Conservation (phyloP, 257 asterid genomes). For the Datura wrightii region DNA sequence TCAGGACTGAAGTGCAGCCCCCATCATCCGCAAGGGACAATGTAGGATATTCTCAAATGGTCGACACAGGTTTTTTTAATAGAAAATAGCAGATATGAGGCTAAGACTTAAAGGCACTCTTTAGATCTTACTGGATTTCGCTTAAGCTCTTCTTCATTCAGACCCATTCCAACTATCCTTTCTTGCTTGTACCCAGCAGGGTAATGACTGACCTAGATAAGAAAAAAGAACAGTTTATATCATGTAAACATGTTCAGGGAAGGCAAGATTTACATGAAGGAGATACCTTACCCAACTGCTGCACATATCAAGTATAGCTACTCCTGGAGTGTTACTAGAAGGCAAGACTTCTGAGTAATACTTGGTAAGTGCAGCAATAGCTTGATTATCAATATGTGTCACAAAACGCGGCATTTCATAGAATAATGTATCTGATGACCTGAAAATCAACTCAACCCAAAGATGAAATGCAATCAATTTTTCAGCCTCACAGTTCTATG, state of each 20-base stretch:
- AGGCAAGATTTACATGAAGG: slow-evolving; percentile 4
- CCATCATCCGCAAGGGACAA: background rate
- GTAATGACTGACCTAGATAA: slow-evolving; percentile 90
- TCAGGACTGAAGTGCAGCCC: background rate
- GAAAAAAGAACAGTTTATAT: slow-evolving; percentile 35
- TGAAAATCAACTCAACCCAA: slow-evolving; percentile 41
- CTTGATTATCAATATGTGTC: slow-evolving; percentile 94
- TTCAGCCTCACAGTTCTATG: slow-evolving; percentile 18
- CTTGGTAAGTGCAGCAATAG: slow-evolving; percentile 86
- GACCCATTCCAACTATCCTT: slow-evolving; percentile 83
- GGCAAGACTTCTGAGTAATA: slow-evolving; percentile 81
- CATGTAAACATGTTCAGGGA: background rate
- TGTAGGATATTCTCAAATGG: slow-evolving; percentile 3
- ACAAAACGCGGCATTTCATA: slow-evolving; percentile 93
- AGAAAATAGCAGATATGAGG: slow-evolving; percentile 17
- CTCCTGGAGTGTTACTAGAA: slow-evolving; percentile 75
- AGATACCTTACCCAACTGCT: slow-evolving; percentile 86
- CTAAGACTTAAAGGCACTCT: background rate
- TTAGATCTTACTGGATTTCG: slow-evolving; percentile 72
- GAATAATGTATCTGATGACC: slow-evolving; percentile 81
- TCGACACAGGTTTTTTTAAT: background rate
- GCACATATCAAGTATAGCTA: slow-evolving; percentile 93
- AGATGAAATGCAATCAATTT: slow-evolving; percentile 1
- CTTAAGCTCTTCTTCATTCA: slow-evolving; percentile 92
- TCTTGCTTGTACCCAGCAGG: slow-evolving; percentile 91